Conservation (phyloP, 306 rosid genomes). For the Hylodesmum podocarpum region DNA sequence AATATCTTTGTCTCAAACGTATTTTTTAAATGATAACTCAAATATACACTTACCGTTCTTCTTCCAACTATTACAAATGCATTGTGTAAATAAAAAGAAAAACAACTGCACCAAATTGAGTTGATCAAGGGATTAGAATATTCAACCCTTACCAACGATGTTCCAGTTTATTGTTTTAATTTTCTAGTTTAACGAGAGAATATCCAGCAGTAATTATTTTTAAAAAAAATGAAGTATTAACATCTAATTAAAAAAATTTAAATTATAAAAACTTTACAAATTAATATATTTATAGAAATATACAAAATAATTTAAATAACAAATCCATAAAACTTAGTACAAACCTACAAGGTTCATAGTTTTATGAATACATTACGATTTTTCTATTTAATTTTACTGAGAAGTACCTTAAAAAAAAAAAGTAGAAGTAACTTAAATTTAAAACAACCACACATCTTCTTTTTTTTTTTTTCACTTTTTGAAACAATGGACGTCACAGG, state of each 20-base stretch:
- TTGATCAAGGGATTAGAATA: neutral
- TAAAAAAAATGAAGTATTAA: neutral
- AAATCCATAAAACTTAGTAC: neutral
- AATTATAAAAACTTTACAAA: neutral
- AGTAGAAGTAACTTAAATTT: neutral
- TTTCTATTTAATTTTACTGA: neutral
- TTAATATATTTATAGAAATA: neutral
- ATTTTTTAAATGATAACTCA: no score
- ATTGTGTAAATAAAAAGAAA: neutral
- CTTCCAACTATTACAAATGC: neutral
- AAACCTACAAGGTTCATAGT: neutral
- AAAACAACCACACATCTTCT: neutral
- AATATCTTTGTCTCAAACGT: no score
- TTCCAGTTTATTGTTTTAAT: neutral
- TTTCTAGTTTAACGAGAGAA: neutral
- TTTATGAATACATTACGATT: neutral
- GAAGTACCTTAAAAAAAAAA: neutral
- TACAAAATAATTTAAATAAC: neutral
- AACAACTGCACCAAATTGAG: neutral
- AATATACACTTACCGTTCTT: no score
- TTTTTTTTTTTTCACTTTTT: neutral
- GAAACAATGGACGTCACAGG: neutral
- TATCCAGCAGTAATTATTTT: neutral
- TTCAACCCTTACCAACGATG: neutral
- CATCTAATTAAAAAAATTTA: neutral